Evolutionary conservation across 768 basidiomycete genomes (phyloP).

Genomic region (Tulasnella sp.): DNA sequence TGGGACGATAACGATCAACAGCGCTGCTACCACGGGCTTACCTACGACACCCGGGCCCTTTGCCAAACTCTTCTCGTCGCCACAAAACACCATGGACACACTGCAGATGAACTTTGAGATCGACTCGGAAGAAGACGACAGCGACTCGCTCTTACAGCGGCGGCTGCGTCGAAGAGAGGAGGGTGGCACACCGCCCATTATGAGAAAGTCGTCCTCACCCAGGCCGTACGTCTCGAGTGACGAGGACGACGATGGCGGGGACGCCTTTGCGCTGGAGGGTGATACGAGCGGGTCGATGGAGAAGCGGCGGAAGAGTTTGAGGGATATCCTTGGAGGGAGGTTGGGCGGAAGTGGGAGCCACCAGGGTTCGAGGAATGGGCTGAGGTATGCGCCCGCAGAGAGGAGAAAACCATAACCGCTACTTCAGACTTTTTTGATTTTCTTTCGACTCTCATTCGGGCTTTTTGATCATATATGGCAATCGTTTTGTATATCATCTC

Average conservation of each 20-base stretch:
- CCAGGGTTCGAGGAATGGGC: no score
- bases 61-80: slow-evolving; percentile 7
- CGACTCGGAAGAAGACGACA: slow-evolving; percentile 12
- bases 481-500: no score
- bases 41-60: slow-evolving; percentile 10
- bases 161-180: no score
- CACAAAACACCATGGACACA: slow-evolving; percentile 9
- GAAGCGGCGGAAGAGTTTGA: neutral
- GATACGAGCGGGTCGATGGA: neutral
- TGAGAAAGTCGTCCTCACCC: neutral
- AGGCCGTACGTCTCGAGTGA: slow-evolving; percentile 7
- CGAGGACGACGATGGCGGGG: slow-evolving; percentile 4
- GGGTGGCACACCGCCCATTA: neutral
- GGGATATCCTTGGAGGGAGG: slow-evolving; percentile 5
- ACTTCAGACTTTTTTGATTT: no score
- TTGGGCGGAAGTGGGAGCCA: no score
- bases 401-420: no score
- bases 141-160: neutral
- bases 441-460: no score
- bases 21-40: neutral
- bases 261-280: slow-evolving; percentile 11
- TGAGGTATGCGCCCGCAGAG: no score
- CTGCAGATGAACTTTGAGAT: slow-evolving; percentile 10
- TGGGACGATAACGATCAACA: no score
- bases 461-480: no score